Evolutionary conservation across 2,329 filamentous ascomycete species (phyloP).

Genomic region (Penicillium carneum): DNA sequence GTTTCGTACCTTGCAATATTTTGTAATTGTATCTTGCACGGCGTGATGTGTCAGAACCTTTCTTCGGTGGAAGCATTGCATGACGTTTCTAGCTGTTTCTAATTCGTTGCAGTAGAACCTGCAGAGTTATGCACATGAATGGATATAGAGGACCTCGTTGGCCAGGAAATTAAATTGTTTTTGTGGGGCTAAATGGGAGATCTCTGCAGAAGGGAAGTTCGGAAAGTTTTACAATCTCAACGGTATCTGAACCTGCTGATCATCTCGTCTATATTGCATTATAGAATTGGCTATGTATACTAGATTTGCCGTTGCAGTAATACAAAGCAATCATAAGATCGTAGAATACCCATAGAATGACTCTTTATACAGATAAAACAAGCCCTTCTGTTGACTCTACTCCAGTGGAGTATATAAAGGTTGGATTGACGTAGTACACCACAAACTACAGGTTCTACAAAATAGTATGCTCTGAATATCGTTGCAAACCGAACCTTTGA

Average conservation of each 20-base stretch:
- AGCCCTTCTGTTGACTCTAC: no score
- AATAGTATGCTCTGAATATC: not conserved
- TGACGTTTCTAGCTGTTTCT: not conserved
- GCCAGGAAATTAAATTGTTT: not conserved
- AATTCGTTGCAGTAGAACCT: not conserved
- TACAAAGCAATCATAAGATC: not conserved
- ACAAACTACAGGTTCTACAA: not conserved
- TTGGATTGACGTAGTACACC: not conserved
- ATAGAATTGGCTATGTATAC: no score
- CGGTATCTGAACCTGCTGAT: not conserved
- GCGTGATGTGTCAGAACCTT: not conserved
- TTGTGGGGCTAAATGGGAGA: constrained; percentile 10
- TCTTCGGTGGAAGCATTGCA: not conserved
- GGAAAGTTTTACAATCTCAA: not conserved
- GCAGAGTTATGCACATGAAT: not conserved
- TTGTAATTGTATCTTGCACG: not conserved
- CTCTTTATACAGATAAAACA: not conserved
- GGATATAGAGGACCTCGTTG: not conserved
- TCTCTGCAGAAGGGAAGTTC: not conserved
- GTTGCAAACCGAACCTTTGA: not conserved
- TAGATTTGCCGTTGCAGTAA: not conserved
- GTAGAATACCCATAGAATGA: not conserved
- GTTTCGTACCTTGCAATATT: not conserved
- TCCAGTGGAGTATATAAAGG: not conserved
- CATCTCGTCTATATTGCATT: not conserved